Percentiles rank a stretch among this genome's conserved stretches.
phyloP scores from a whole-genome alignment of 1,284 basidiomycete species.

The Cryptococcus sp. region DNA sequence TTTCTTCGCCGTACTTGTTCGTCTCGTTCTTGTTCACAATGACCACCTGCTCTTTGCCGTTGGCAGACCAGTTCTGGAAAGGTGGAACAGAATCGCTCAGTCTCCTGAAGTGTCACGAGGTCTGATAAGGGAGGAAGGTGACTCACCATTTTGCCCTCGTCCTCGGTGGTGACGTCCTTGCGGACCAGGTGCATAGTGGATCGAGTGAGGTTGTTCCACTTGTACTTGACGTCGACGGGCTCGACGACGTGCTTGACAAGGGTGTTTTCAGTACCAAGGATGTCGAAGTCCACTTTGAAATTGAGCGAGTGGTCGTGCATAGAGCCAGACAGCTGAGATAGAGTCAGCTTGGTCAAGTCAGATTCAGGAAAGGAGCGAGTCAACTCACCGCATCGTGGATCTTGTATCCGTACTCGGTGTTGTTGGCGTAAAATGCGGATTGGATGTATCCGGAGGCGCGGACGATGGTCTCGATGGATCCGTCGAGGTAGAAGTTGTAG shows the following conservation, averaged over 20 bases:
- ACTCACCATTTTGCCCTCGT: slow-evolving; percentile 54
- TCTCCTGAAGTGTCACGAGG: too few species aligned
- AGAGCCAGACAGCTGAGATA: slow-evolving; percentile 27
- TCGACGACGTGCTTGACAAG: slow-evolving; percentile 39
- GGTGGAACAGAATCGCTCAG: neutral
- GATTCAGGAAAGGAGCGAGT: neutral
- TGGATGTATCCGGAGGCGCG: slow-evolving; percentile 48
- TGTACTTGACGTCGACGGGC: slow-evolving; percentile 32
- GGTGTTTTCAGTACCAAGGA: slow-evolving; percentile 41
- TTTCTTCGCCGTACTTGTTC: slow-evolving; percentile 53
- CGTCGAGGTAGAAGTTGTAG: slow-evolving; percentile 46
- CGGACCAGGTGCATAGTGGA: slow-evolving; percentile 52
- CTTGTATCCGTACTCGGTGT: slow-evolving; percentile 42
- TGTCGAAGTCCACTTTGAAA: slow-evolving; percentile 39
- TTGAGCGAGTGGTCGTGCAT: slow-evolving; percentile 47
- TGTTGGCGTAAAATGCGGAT: slow-evolving; percentile 40
- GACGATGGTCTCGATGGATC: slow-evolving; percentile 42
- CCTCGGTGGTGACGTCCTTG: slow-evolving; percentile 55
- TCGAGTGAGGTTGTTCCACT: slow-evolving; percentile 36
- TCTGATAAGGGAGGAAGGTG: too few species aligned
- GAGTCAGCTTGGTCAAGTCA: neutral
- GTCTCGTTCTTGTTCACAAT: slow-evolving; percentile 63
- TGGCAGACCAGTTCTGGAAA: slow-evolving; percentile 58
- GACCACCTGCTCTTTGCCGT: slow-evolving; percentile 61
- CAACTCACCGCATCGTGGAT: slow-evolving; percentile 35